phyloP scores from a whole-genome alignment of 306 rosid genomes.

The Fragaria iinumae region DNA sequence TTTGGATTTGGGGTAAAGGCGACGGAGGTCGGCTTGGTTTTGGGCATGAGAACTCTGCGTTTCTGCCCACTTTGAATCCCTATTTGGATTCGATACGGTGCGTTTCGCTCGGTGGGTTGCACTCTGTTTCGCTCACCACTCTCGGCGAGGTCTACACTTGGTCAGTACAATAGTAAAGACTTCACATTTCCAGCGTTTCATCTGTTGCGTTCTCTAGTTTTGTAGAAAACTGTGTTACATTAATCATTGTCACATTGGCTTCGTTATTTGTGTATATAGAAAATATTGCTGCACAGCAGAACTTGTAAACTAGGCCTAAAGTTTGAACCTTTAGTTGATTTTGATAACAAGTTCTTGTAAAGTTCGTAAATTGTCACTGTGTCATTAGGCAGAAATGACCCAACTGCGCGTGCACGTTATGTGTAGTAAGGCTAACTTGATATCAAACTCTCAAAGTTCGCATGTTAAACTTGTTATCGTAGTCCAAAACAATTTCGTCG shows the following conservation, averaged over 20 bases:
- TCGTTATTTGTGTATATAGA: background rate
- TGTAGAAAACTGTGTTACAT: background rate
- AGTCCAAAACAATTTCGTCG: no score
- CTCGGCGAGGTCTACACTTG: conserved; percentile 76
- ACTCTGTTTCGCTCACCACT: conserved; percentile 64
- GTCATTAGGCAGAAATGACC: background rate
- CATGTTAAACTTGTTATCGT: background rate
- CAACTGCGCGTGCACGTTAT: background rate
- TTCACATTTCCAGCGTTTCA: conserved; percentile 2
- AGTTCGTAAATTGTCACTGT: background rate
- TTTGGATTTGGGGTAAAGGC: conserved; percentile 98
- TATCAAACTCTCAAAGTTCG: no score
- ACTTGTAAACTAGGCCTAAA: background rate
- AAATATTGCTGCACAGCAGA: no score
- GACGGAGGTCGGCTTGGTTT: conserved; percentile 91
- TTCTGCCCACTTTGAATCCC: conserved; percentile 74
- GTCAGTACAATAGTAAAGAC: conserved; percentile 52
- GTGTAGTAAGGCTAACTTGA: background rate
- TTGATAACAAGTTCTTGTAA: background rate
- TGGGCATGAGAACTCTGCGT: conserved; percentile 70
- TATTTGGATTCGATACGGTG: conserved; percentile 50
- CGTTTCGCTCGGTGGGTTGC: conserved; percentile 76
- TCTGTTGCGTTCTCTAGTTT: background rate
- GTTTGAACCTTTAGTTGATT: background rate
- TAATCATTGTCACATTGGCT: background rate